phyloP scores from a whole-genome alignment of 768 basidiomycete genomes.

The Mycena capillaripes region DNA sequence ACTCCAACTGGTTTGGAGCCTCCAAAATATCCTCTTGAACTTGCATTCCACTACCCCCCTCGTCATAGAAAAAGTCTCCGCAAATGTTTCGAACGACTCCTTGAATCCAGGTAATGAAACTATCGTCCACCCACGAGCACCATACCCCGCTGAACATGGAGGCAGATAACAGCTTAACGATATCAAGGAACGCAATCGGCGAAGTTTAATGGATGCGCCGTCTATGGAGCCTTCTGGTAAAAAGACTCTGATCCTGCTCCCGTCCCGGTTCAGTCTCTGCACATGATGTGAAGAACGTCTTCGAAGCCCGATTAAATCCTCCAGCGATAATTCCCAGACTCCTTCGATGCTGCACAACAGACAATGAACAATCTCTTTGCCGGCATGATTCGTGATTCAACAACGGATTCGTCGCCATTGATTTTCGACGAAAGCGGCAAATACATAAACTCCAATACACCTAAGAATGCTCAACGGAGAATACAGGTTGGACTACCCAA shows the following conservation, averaged over 20 bases:
- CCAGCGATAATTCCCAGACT: neutral
- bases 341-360: neutral
- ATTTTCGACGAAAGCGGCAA: too few species aligned
- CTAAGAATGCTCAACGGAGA: too few species aligned
- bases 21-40: too few species aligned
- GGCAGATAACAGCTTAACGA: neutral
- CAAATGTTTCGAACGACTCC: too few species aligned
- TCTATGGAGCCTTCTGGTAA: neutral
- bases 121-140: neutral
- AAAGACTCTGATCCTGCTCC: neutral
- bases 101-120: too few species aligned
- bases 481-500: too few species aligned
- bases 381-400: neutral
- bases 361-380: neutral
- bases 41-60: too few species aligned
- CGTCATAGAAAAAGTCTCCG: too few species aligned
- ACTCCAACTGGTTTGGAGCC: too few species aligned
- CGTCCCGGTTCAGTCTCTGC: neutral
- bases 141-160: neutral
- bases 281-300: neutral
- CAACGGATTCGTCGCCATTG: neutral
- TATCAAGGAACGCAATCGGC: neutral
- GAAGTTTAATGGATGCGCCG: neutral
- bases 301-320: neutral
- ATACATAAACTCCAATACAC: too few species aligned